Base-by-base conservation (phyloP, 2,329 filamentous ascomycete species). In the Trichophaea hybrida region DNA sequence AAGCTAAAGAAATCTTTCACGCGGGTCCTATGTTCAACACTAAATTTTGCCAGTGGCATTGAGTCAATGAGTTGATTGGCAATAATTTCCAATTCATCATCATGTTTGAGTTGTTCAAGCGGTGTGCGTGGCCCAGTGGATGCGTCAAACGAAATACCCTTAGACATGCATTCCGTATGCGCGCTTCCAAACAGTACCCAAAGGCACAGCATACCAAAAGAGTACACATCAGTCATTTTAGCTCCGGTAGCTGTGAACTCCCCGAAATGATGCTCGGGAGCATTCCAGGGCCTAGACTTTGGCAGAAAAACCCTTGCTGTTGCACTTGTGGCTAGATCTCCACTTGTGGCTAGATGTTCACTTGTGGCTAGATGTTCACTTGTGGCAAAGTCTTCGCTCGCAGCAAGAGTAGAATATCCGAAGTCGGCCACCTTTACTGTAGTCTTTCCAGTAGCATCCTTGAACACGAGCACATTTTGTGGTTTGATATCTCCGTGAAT, bases 401-500 rank as follows among this genome's bases (percentile, higher is more conserved):
- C 52, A 7, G 43, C 49, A 17, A 61, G 33, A 10, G 49, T 51
- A n/a, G 57, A 50, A 34, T 56, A 61, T 13, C 51, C 55, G 12
- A 60, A 52, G 40, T 57, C 59, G 15, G 59, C 40, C 13, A 58
- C 50, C 52, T 52, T 53, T 24, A 37, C 24, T 24, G 24, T 56
- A 31, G 44, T 43, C 8, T 10, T 13, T 32, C 54, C 60, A 6
- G 4, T n/a, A 12, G 6, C 48, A 7, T 55, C 59, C 13, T 50
- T 40, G 50, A 62, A 64, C n/a, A 64, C 35, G 6, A 65, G 43
- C 4, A 61, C 37, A 40, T 65, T 63, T 46, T 63, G 34, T 10
- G 61, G 61, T 31, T 63, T 63, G 5, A 65, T 58, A 15, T 65
- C 61, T 8, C 63, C 63, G 38, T 65, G 63, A 3, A 61, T 55